Evolutionary conservation across 176 grass and related monocot genomes (phyloP).

Genomic region (Oropetium thomaeum): DNA sequence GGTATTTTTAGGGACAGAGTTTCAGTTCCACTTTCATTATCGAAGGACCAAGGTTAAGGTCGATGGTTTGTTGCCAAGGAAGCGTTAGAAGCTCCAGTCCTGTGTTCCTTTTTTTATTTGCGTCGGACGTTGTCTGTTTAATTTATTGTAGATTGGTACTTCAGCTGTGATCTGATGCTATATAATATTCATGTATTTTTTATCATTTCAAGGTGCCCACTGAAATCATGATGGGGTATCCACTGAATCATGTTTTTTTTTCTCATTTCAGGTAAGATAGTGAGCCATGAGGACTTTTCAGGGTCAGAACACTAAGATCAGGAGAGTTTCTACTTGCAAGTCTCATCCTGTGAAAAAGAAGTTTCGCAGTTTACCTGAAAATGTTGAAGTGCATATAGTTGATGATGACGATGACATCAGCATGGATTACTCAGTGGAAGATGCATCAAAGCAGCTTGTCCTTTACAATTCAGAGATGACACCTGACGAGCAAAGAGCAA

Average conservation of each 20-base stretch:
- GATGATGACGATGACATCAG: constrained; percentile 14
- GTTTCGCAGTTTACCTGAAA: not conserved
- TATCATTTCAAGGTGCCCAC: not conserved
- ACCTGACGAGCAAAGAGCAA: constrained; percentile 7
- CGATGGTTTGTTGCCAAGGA: no score
- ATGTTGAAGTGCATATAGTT: constrained; percentile 20
- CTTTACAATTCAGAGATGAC: constrained; percentile 30
- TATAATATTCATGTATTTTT: not conserved
- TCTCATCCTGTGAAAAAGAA: constrained; percentile 26
- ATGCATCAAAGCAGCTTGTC: constrained; percentile 35
- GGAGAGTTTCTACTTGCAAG: constrained; percentile 15
- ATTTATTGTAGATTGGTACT: not conserved
- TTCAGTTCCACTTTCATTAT: no score
- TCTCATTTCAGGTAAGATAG: constrained; percentile 10
- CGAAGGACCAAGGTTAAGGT: no score
- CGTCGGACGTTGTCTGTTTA: not conserved
- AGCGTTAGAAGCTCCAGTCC: not conserved
- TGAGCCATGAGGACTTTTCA: constrained; percentile 30
- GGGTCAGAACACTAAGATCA: constrained; percentile 1
- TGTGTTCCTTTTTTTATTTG: not conserved
- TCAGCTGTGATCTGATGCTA: not conserved
- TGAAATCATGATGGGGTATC: constrained; percentile 2
- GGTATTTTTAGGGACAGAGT: no score
- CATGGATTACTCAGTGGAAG: constrained; percentile 36
- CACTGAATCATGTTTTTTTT: constrained; percentile 1